Base-by-base conservation (phyloP, 805 yeast species). In the Yarrowia hollandica region DNA sequence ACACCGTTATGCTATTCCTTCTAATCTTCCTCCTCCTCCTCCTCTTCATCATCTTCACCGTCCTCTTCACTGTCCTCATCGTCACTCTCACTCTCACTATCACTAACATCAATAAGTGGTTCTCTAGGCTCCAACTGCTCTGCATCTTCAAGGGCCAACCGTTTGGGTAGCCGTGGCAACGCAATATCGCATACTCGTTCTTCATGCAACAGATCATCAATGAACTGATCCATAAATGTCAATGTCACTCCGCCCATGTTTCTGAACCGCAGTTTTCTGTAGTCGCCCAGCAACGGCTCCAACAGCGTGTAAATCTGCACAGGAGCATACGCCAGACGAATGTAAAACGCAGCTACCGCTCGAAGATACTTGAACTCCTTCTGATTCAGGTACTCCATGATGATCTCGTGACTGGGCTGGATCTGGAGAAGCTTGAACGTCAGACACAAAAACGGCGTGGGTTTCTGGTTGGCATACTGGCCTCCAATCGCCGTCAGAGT, bases 361-460 rank as follows among this genome's bases (percentile, higher is more conserved):
- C 86, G 82, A 50, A 89, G 71, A 67, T 90, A 90, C 70, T 89
- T 88, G 78, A 91, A 91, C 59, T 85, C 82, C 52, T 75, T 72
- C 65, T 91, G 94, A 1, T 69, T 69, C 11, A 86, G 71, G 62
- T 81, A 78, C 58, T 82, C 78, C 15, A 73, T 67, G 2, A 88
- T 67, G 4, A 88, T 81, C 4, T 82, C 87, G 10, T 67, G 66
- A 1, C 77, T 65, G 0, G 97, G 97, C 62, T 82, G 82, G 15
- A 94, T 71, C 69, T 92, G 96, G 4, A 91, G 75, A 60, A 92
- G 69, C 63, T 92, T 83, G 66, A 89, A 81, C 30, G 90, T 70
- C 42, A 96, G 76, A 67, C 96, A 84, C n/a, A 88, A 68, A 65
- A 89, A 90, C 12, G 84, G 85, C 15, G 86, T 75, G 0, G 95